Evolutionary conservation across 805 yeast species (phyloP).

Genomic region (Candida boidinii): DNA sequence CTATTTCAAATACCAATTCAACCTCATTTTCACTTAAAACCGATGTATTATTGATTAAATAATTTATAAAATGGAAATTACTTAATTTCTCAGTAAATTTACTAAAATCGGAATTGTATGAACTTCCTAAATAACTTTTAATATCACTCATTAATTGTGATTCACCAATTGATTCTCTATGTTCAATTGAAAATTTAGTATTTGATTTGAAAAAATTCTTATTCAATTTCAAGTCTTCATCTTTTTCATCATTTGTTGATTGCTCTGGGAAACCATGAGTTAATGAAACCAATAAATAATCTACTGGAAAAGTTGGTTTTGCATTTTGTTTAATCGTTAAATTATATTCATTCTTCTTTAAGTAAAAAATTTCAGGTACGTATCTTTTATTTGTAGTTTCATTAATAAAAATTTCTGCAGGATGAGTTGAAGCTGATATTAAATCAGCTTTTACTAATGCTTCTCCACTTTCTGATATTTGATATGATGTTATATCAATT

Average conservation of each 20-base stretch:
- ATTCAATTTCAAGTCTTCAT: no score
- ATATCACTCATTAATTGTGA: slow-evolving; percentile 58
- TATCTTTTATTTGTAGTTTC: slow-evolving; percentile 66
- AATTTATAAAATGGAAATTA: slow-evolving; percentile 74
- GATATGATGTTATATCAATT: slow-evolving; percentile 86
- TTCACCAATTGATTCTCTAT: slow-evolving; percentile 68
- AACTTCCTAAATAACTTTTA: slow-evolving; percentile 33
- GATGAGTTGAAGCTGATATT: slow-evolving; percentile 82
- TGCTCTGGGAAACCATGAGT: slow-evolving; percentile 88
- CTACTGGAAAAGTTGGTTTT: slow-evolving; percentile 90
- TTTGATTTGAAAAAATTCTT: slow-evolving; percentile 39
- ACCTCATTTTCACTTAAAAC: slow-evolving; percentile 52
- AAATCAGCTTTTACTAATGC: slow-evolving; percentile 81
- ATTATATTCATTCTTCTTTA: slow-evolving; percentile 79
- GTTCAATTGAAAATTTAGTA: slow-evolving; percentile 63
- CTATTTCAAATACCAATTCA: slow-evolving; percentile 37
- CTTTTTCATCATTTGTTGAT: no score
- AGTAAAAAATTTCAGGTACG: slow-evolving; percentile 91
- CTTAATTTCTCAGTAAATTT: slow-evolving; percentile 23
- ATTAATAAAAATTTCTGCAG: slow-evolving; percentile 76
- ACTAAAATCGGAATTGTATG: slow-evolving; percentile 8
- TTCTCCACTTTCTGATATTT: slow-evolving; percentile 82
- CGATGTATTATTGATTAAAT: slow-evolving; percentile 40
- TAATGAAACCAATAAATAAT: slow-evolving; percentile 74
- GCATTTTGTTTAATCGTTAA: slow-evolving; percentile 82